Evolutionary conservation across 192 early-diverging fungal species (phyloP).

Genomic region (Backusella australiensis): DNA sequence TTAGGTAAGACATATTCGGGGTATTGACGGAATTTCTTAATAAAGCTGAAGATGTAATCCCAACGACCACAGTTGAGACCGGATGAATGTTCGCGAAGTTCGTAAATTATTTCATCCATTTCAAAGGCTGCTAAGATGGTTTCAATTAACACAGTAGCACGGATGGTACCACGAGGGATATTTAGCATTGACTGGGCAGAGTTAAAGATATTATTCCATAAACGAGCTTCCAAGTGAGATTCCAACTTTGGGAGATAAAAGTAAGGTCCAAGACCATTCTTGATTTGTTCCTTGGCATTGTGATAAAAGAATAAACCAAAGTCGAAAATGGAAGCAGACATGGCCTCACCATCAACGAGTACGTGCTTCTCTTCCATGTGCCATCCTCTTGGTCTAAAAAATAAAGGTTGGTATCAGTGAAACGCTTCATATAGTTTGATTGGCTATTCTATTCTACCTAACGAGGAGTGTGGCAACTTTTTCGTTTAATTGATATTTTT

Average conservation of each 20-base stretch:
- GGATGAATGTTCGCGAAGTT: conserved; percentile 95
- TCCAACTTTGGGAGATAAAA: conserved; percentile 99
- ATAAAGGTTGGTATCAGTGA: neutral
- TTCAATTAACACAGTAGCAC: conserved; percentile 94
- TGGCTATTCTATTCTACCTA: conserved; percentile 45
- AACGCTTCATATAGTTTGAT: neutral
- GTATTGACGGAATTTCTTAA: conserved; percentile 94
- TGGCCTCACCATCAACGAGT: conserved; percentile 84
- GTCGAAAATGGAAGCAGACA: conserved; percentile 94
- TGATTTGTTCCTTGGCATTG: conserved; percentile 82
- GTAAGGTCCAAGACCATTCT: conserved; percentile 90
- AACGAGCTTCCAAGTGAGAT: conserved; percentile 89
- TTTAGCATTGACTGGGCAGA: conserved; percentile 83
- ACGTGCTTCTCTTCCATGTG: conserved; percentile 96
- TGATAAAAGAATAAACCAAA: conserved; percentile 98
- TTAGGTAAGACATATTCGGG: conserved; percentile 85
- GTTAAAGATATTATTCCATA: conserved; percentile 98
- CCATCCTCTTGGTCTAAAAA: conserved; percentile 89
- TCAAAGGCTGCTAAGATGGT: conserved; percentile 95
- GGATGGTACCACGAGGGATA: conserved; percentile 91
- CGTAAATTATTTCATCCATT: conserved; percentile 99
- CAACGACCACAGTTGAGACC: conserved; percentile 98
- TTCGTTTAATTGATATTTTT: conserved; percentile 88
- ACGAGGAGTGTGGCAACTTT: conserved; percentile 89
- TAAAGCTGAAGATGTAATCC: conserved; percentile 98